Evolutionary conservation across 768 basidiomycete species (phyloP).

Genomic region (Lentinula guzmanii): DNA sequence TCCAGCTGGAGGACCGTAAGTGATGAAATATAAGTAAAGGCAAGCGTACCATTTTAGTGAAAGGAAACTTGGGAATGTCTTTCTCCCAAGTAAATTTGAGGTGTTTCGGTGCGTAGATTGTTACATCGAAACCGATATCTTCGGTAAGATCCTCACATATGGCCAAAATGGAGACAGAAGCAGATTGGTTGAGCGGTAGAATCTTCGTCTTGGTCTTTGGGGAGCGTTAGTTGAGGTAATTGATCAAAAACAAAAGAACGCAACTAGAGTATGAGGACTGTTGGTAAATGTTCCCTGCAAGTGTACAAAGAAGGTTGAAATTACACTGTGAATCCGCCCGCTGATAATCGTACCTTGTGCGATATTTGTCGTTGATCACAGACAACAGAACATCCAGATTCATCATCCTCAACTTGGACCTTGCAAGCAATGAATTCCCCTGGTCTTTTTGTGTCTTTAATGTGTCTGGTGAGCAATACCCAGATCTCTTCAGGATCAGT

Average conservation of each 20-base stretch:
- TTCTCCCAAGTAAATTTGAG: slow-evolving; percentile 43
- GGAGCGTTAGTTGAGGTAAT: not conserved
- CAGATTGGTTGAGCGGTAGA: slow-evolving; percentile 28
- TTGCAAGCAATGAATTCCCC: slow-evolving; percentile 67
- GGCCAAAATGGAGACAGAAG: slow-evolving; percentile 44
- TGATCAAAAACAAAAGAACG: slow-evolving; percentile 3
- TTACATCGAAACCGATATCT: slow-evolving; percentile 65
- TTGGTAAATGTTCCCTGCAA: slow-evolving; percentile 46
- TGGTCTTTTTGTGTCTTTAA: slow-evolving; percentile 48
- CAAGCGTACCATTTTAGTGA: slow-evolving; percentile 29
- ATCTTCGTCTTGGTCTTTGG: slow-evolving; percentile 30
- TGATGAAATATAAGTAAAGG: not conserved
- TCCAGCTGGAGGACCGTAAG: slow-evolving; percentile 36
- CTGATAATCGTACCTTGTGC: slow-evolving; percentile 25
- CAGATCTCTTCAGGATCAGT: slow-evolving; percentile 52
- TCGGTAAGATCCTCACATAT: slow-evolving; percentile 64
- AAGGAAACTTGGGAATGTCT: slow-evolving; percentile 29
- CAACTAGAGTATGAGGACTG: slow-evolving; percentile 42
- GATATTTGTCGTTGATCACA: slow-evolving; percentile 25
- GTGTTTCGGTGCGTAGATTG: slow-evolving; percentile 41
- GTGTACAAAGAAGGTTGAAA: not conserved
- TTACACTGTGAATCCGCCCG: not conserved
- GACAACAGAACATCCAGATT: not conserved
- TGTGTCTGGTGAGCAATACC: slow-evolving; percentile 78
- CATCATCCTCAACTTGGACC: slow-evolving; percentile 39